Conservation (phyloP, 2,329 filamentous ascomycete species). For the Clonostachys byssicola region DNA sequence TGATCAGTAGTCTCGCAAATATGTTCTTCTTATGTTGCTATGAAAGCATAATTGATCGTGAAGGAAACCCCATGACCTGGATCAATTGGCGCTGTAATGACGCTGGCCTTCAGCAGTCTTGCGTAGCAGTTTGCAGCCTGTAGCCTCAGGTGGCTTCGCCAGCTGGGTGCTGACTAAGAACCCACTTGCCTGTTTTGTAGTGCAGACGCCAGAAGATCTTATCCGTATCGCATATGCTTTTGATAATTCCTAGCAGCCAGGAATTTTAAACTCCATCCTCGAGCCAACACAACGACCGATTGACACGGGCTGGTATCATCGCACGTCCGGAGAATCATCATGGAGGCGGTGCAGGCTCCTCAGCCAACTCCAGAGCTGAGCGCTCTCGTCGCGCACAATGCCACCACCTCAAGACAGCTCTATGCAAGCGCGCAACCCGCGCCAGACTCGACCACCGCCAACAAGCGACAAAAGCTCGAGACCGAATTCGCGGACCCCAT, state of each 20-base stretch:
- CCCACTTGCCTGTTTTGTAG: background rate
- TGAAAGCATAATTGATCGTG: no score
- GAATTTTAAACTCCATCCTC: no score
- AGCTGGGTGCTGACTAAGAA: no score
- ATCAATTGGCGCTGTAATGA: no score
- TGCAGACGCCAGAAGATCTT: background rate
- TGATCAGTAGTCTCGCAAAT: no score
- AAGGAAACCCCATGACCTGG: no score
- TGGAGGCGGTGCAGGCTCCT: slow-evolving; percentile 25
- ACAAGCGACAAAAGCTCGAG: slow-evolving; percentile 34
- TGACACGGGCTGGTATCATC: no score
- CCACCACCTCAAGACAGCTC: slow-evolving; percentile 20
- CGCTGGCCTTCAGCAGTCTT: no score
- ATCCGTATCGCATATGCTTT: background rate
- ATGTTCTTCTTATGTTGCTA: no score
- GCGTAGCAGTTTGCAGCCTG: no score
- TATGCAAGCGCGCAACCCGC: slow-evolving; percentile 11
- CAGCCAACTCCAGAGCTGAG: slow-evolving; percentile 23
- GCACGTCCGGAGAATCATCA: slow-evolving; percentile 5
- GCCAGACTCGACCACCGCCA: slow-evolving; percentile 15
- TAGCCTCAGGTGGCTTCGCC: no score
- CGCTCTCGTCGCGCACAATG: slow-evolving; percentile 26
- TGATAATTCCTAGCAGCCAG: background rate
- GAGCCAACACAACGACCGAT: no score
- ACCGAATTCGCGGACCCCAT: slow-evolving; percentile 23